phyloP scores from a whole-genome alignment of 495 filamentous ascomycete species.

The Neurospora sp. region DNA sequence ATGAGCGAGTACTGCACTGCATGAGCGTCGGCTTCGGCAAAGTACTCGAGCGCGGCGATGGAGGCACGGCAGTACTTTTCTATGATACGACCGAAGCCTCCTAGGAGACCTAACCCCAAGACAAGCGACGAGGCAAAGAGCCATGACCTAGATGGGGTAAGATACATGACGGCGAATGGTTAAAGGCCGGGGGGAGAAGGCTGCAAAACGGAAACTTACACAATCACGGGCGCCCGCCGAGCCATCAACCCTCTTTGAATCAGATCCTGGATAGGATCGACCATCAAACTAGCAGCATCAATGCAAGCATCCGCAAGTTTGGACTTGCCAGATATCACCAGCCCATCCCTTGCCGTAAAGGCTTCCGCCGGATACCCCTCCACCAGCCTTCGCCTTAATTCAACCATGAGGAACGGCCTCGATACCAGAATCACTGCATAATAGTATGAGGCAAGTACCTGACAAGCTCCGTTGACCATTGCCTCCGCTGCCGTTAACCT shows the following conservation, averaged over 20 bases:
- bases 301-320: slow-evolving; percentile 38
- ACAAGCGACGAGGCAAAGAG: slow-evolving; percentile 37
- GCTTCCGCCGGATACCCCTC: slow-evolving; percentile 8
- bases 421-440: slow-evolving; percentile 38
- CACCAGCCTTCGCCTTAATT: slow-evolving; percentile 28
- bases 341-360: background rate
- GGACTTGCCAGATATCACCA: slow-evolving; percentile 19
- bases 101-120: slow-evolving; percentile 33
- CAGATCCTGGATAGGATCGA: slow-evolving; percentile 26
- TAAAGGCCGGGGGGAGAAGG: background rate
- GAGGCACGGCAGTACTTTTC: slow-evolving; percentile 31
- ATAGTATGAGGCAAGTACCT: slow-evolving; percentile 33
- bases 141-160: slow-evolving; percentile 25
- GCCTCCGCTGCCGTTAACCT: background rate
- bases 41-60: slow-evolving; percentile 32
- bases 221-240: slow-evolving; percentile 29
- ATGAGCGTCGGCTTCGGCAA: slow-evolving; percentile 30
- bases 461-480: slow-evolving; percentile 28
- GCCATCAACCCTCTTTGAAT: slow-evolving; percentile 22
- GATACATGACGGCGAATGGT: background rate
- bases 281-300: slow-evolving; percentile 36
- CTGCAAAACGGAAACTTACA: slow-evolving; percentile 20
- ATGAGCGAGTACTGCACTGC: slow-evolving; percentile 37
- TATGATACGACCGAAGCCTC: slow-evolving; percentile 33
- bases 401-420: slow-evolving; percentile 38